Base-by-base conservation (phyloP, 305 asterid genomes). In the Fraxinus greggii region DNA sequence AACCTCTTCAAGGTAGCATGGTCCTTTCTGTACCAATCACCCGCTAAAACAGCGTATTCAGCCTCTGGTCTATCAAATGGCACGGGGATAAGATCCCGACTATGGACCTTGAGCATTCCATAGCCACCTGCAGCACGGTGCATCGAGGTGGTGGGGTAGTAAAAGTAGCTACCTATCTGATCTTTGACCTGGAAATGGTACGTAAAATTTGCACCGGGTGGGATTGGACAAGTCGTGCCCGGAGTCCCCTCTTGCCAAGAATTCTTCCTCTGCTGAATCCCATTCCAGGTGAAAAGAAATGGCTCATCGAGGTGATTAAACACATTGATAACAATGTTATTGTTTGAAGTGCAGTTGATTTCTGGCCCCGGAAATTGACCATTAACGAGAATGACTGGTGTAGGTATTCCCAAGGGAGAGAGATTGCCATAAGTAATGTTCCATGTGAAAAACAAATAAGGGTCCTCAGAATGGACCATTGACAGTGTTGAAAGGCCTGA, bases 231-330 rank as follows among this genome's bases (percentile, higher is more conserved):
- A 5, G 59, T 85, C 5, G 87, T 88, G 19, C 92, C 92, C 0
- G 24, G 29, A 0, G 79, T 33, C 26, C 94, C 94, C 0, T 89
- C 94, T 35, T 72, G 79, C 94, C 94, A 91, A 0, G 92, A 88
- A 36, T 91, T 90, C 82, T 91, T 91, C 59, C 92, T 75, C 78
- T 89, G 94, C 38, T 89, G 94, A 80, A 90, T 75, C 12, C 92
- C 94, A 48, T 79, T 84, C 91, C 92, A 90, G 0, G 89, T 85
- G 82, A 90, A 85, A 33, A 90, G 84, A 72, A 90, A 63, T 0
- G 94, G 94, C 85, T 89, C 94, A 67, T 90, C 92, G 23, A 90
- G 86, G 21, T 89, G 63, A 74, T 90, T 90, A 75, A 88, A 90
- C 32, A 90, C 75, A 8, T 90, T 90, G 23, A 90, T 84, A 13